Conservation (phyloP, 148 eudicot genomes). For the Fagopyrum tataricum region DNA sequence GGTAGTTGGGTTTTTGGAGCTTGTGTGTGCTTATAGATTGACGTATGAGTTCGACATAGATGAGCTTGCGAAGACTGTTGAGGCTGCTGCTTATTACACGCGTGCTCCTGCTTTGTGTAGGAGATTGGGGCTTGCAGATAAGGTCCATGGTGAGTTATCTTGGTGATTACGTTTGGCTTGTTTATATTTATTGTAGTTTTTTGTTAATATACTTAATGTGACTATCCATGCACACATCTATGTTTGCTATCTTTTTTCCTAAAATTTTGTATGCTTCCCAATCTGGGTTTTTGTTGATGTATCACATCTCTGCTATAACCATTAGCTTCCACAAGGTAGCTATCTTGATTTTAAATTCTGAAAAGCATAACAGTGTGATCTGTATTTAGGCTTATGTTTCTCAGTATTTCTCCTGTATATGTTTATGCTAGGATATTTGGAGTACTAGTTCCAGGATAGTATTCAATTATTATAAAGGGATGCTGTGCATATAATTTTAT, state of each 20-base stretch:
- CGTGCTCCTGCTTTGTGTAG: constrained; percentile 23
- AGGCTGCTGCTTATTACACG: constrained; percentile 12
- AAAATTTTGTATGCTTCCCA: not conserved
- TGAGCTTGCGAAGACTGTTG: constrained; percentile 24
- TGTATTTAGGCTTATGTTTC: not conserved
- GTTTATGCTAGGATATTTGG: not conserved
- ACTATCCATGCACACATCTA: not conserved
- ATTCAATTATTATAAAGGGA: not conserved
- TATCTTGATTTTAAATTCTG: not conserved
- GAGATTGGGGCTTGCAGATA: constrained; percentile 26
- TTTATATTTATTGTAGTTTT: not conserved
- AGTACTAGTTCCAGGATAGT: not conserved
- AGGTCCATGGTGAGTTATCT: constrained; percentile 30
- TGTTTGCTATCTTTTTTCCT: not conserved
- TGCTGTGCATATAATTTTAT: not conserved
- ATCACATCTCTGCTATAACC: not conserved
- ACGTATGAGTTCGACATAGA: constrained; percentile 17
- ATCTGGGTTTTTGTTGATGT: not conserved
- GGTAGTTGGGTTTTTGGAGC: constrained; percentile 34
- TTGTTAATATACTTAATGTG: not conserved
- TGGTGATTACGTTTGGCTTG: not conserved
- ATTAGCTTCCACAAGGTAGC: not conserved
- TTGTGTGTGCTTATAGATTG: constrained; percentile 35
- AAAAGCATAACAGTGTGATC: not conserved
- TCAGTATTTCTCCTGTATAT: not conserved